Evolutionary conservation across 805 yeast genomes (phyloP).

Genomic region (Yamadazyma ubonensis): DNA sequence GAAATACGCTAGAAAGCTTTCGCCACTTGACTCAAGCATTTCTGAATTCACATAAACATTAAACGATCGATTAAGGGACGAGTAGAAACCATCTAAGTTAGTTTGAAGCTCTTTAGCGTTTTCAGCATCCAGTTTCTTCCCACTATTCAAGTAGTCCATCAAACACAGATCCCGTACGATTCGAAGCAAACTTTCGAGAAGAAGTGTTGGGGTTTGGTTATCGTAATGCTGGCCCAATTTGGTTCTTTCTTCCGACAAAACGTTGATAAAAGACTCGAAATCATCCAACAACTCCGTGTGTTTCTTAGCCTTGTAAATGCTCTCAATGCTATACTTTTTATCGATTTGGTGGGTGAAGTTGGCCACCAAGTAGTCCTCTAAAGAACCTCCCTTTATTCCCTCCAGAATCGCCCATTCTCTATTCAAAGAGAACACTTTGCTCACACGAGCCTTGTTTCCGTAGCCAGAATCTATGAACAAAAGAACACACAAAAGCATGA

Average conservation of each 20-base stretch:
- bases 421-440: slow-evolving; percentile 28
- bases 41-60: slow-evolving; percentile 10
- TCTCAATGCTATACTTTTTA: slow-evolving; percentile 5
- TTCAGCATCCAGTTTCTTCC: no score
- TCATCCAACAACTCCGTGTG: slow-evolving; percentile 4
- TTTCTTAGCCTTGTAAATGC: slow-evolving; percentile 5
- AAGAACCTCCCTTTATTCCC: slow-evolving; percentile 7
- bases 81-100: slow-evolving; percentile 21
- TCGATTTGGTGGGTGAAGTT: slow-evolving; percentile 25
- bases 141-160: slow-evolving; percentile 22
- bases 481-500: slow-evolving; percentile 30
- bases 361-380: slow-evolving; percentile 23
- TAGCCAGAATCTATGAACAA: slow-evolving; percentile 23
- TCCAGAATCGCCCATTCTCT: slow-evolving; percentile 13
- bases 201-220: slow-evolving; percentile 29
- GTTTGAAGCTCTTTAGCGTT: slow-evolving; percentile 12
- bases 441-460: slow-evolving; percentile 24
- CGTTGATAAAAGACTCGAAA: slow-evolving; percentile 14
- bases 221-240: slow-evolving; percentile 20
- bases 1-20: slow-evolving; percentile 39
- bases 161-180: slow-evolving; percentile 36
- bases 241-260: slow-evolving; percentile 14
- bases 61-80: slow-evolving; percentile 20
- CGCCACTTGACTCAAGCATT: slow-evolving; percentile 6
- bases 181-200: slow-evolving; percentile 32